Base-by-base conservation (phyloP, 768 basidiomycete genomes). In the Tulasnella sp. region DNA sequence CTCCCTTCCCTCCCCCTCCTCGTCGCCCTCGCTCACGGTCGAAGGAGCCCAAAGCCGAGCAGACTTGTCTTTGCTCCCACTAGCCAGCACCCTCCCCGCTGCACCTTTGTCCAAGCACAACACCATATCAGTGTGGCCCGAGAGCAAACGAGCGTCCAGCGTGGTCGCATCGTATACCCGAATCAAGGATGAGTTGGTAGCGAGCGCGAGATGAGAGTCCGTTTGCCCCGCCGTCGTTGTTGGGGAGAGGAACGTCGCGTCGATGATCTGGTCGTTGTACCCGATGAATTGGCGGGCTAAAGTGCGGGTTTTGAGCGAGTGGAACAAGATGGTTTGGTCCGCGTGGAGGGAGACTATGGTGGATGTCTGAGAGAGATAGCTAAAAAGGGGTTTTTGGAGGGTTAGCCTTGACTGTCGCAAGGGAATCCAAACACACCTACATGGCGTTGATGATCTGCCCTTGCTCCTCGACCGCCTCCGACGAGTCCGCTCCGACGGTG, bases 261-360 rank as follows among this genome's bases (percentile, higher is more conserved):
- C 98, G 76, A 98, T 93, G 83, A 99, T 96, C 86, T 99, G 97
- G 86, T 99, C 98, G 85, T 99, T 99, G 89, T 93, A 99, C 0
- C 98, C 98, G 83, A 99, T 92, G 83, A 99, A 87, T 83, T 98
- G 97, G 24, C 94, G 93, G 2, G 89, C 87, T 37, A 94, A 86
- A 12, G 89, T 87, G 44, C 89, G 89, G 0, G 91, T 90, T n/a
- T 88, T 85, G 11, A 97, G 87, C 2, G 95, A 96, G 85, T 96
- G 92, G 87, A 96, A 96, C 73, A 96, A 89, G 83, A 99, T 97
- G 83, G 99, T 99, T 86, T 99, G 98, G 86, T 99, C 97, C 34
- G 95, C 96, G 85, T 97, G 97, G 22, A 96, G 88, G 22, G 96
- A 94, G 31, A 96, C 88, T 20, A 99, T 86, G 1, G 90, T 90